Percentiles rank a stretch among this genome's conserved stretches.
phyloP scores from a whole-genome alignment of 1,139 yeast genomes.

The Nakaseomyces nivariensis region DNA sequence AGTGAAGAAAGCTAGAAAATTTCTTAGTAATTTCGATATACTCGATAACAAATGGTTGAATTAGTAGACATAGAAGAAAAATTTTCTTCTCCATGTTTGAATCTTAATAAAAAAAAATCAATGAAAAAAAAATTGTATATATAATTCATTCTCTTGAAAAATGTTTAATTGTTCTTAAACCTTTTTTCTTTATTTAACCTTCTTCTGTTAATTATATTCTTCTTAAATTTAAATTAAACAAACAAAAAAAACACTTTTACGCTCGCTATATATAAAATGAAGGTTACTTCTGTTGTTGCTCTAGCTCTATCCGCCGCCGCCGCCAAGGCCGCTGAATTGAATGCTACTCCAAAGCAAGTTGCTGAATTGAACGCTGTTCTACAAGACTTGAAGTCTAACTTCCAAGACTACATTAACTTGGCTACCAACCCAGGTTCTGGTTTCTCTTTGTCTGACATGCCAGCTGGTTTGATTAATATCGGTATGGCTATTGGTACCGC shows the following conservation, averaged over 20 bases:
- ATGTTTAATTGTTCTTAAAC: too few species aligned
- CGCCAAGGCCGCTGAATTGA: not conserved
- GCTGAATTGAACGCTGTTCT: constrained; percentile 5
- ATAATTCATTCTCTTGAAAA: too few species aligned
- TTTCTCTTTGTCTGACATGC: constrained; percentile 4
- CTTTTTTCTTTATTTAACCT: too few species aligned
- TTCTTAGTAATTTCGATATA: too few species aligned
- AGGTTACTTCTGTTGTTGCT: not conserved
- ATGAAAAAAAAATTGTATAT: too few species aligned
- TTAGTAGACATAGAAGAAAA: too few species aligned
- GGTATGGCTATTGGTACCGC: constrained; percentile 5
- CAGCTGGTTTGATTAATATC: constrained; percentile 4
- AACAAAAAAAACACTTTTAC: not conserved
- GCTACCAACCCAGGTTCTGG: constrained; percentile 3
- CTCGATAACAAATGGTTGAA: too few species aligned
- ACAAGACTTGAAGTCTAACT: constrained; percentile 3
- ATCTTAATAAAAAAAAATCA: too few species aligned
- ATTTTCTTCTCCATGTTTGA: too few species aligned
- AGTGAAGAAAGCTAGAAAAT: too few species aligned
- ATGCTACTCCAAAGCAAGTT: constrained; percentile 3
- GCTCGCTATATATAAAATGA: constrained; percentile 4
- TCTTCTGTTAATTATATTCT: too few species aligned
- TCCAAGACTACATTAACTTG: constrained; percentile 4
- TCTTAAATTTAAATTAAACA: too few species aligned
- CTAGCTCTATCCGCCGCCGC: constrained; percentile 3